A percentile compares a stretch with the other conserved stretches of the same genome.
Conservation (phyloP, 345 rosid species). For the Citrus medica region DNA sequence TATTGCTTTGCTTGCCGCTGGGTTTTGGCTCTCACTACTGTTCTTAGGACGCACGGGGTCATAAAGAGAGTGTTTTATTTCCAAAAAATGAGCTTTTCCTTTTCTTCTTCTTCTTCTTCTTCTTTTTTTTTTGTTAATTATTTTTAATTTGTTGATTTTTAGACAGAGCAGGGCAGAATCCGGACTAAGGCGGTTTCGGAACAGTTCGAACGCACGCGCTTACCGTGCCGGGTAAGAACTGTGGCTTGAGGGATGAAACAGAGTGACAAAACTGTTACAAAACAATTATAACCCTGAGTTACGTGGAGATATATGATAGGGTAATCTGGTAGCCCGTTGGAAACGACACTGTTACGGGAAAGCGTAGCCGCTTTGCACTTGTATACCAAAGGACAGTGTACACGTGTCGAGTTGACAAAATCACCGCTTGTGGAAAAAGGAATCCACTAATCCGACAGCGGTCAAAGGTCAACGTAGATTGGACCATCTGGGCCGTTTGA, state of each 20-base stretch:
- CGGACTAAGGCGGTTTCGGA: neutral
- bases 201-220: neutral
- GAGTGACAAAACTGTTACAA: neutral
- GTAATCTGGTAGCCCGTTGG: neutral
- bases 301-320: neutral
- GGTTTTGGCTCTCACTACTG: neutral
- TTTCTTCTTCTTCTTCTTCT: neutral
- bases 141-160: neutral
- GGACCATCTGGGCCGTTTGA: constrained; percentile 23
- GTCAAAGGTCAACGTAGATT: constrained; percentile 2
- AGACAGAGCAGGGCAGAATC: neutral
- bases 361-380: neutral
- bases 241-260: neutral
- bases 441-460: neutral
- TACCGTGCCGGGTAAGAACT: neutral
- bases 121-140: neutral
- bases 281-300: neutral
- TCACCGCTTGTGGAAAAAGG: neutral
- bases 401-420: neutral
- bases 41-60: neutral
- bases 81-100: neutral
- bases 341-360: neutral
- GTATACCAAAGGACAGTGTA: neutral
- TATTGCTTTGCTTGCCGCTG: constrained; percentile 18
- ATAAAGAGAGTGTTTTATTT: neutral